Conservation (phyloP, 139 green algal species). For the Volvox reticuliferus region DNA sequence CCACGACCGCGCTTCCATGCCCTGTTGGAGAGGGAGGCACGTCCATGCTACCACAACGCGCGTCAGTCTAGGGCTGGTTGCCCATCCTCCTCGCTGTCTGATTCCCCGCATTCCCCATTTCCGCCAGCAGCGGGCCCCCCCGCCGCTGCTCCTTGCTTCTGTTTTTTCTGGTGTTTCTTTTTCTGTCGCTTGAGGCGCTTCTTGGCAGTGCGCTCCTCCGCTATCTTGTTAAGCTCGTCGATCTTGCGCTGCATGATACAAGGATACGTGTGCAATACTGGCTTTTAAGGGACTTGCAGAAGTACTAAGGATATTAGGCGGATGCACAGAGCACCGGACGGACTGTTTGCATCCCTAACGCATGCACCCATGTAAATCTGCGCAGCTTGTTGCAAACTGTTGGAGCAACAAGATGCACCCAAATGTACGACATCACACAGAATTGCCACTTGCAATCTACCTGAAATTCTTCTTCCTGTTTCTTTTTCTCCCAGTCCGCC, state of each 20-base stretch:
- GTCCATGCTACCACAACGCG: background rate
- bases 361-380: no score
- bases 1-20: no score
- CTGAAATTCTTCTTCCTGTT: slow-evolving; percentile 56
- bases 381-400: no score
- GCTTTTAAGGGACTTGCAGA: no score
- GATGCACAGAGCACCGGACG: no score
- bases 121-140: background rate
- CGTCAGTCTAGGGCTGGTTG: slow-evolving; percentile 48
- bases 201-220: slow-evolving; percentile 75
- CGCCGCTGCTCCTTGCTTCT: background rate
- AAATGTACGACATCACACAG: no score
- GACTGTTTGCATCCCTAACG: no score
- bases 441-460: background rate
- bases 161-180: slow-evolving; percentile 71
- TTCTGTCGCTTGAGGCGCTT: slow-evolving; percentile 76
- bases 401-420: no score
- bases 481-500: slow-evolving; percentile 48
- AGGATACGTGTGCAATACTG: background rate
- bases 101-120: background rate
- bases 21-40: background rate
- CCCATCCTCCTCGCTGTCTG: background rate
- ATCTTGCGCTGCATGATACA: slow-evolving; percentile 44
- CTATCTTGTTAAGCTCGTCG: slow-evolving; percentile 44
- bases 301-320: no score